Percentiles rank a stretch among this genome's conserved stretches.
phyloP scores from a whole-genome alignment of 2,329 filamentous ascomycete genomes.

The Ophiocordyceps polyrhachis-furcata region DNA sequence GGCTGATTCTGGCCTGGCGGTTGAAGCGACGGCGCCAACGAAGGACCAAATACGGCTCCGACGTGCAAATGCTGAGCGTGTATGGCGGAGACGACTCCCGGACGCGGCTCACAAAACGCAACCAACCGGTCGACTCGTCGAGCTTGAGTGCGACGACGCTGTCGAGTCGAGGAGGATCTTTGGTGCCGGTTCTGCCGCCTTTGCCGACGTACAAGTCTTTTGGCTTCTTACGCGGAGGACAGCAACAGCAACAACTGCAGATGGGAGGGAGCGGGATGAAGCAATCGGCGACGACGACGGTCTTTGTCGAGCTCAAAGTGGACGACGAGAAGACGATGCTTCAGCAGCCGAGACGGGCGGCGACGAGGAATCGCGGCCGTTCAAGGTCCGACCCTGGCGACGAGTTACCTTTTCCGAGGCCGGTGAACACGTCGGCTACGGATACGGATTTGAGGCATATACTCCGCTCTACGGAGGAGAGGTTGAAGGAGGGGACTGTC shows the following conservation, averaged over 20 bases:
- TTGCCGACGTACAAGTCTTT: slow-evolving; percentile 15
- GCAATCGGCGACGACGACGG: slow-evolving; percentile 26
- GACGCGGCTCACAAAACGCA: slow-evolving; percentile 14
- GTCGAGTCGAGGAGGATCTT: slow-evolving; percentile 8
- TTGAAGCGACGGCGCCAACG: slow-evolving; percentile 8
- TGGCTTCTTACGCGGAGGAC: slow-evolving; percentile 7
- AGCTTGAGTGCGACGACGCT: slow-evolving; percentile 3
- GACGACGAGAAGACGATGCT: slow-evolving; percentile 1
- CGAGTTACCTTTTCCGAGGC: neutral
- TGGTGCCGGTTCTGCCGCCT: slow-evolving; percentile 12
- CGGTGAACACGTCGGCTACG: slow-evolving; percentile 9
- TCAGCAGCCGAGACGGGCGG: neutral
- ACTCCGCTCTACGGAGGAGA: slow-evolving; percentile 31
- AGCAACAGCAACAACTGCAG: too few species aligned
- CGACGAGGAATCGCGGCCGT: neutral
- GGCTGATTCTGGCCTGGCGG: slow-evolving; percentile 22
- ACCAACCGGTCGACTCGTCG: slow-evolving; percentile 6
- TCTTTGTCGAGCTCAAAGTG: slow-evolving; percentile 6
- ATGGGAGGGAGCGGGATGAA: neutral
- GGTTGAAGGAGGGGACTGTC: slow-evolving; percentile 19
- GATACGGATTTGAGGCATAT: slow-evolving; percentile 33
- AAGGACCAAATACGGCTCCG: slow-evolving; percentile 1
- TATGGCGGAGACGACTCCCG: slow-evolving; percentile 5
- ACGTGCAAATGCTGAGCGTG: slow-evolving; percentile 3
- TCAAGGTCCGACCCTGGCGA: neutral